Evolutionary conservation across 1,139 yeast genomes (phyloP), one percentile per base, ranked within the genome.

Genomic region (Taphrina wiesneri): DNA sequence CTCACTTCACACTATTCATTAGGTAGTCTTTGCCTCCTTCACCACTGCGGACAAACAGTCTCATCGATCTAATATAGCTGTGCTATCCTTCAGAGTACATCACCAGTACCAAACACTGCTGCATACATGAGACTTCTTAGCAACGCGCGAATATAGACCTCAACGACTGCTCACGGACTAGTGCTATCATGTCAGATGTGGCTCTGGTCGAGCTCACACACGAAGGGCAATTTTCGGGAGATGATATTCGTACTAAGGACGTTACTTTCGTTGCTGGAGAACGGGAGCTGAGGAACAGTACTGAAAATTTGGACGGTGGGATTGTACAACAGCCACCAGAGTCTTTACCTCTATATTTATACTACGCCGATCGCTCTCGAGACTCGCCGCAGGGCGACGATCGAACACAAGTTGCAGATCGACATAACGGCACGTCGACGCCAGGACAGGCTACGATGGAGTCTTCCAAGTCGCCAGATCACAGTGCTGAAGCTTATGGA

Each of bases 331-430:
- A 4, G 19, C 43, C 2, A 6, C 3, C 49, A 23, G 49, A 45
- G 15, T 21, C 49, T n/a, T 11, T 45, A 2, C 11, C 30, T n/a
- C 28, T 28, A 11, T 45, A 45, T 23, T n/a, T 45, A 45, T 45
- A 45, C 28, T 45, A 45, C n/a, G 49, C 49, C 49, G 49, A 45
- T 21, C 49, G 28, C 17, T n/a, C 43, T n/a, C 43, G 19, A n/a
- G 17, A 39, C 15, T 39, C 43, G 6, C 7, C 1, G 1, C 43
- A 39, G 19, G 6, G 7, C 2, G 2, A 39, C 2, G 4, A 13
- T 6, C 23, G 19, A n/a, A 2, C 19, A 2, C 43, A 39, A 19
- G 5, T 13, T 3, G 17, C 6, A n/a, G 43, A 39, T 39, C 43
- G 19, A n/a, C 43, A 39, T 7, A 2, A 39, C 2, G 19, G 17